Evolutionary conservation across 768 basidiomycete species (phyloP).

Genomic region (Suillus hirtellus): DNA sequence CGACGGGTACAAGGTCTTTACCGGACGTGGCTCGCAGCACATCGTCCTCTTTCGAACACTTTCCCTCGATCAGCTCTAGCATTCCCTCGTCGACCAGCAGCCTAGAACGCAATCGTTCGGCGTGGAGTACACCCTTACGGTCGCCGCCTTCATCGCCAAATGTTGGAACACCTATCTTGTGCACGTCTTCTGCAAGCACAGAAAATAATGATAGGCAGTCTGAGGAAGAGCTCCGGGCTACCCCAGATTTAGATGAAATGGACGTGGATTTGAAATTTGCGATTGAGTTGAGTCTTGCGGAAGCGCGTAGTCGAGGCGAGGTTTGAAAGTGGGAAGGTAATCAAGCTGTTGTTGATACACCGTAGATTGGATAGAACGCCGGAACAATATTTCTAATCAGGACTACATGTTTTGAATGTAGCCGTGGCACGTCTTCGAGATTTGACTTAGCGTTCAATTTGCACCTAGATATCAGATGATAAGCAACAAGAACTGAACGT

Average conservation of each 20-base stretch:
- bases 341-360: background rate
- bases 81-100: slow-evolving; percentile 23
- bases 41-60: slow-evolving; percentile 30
- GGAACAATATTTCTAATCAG: background rate
- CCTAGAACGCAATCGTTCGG: slow-evolving; percentile 27
- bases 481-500: too few relatives aligned
- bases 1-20: slow-evolving; percentile 15
- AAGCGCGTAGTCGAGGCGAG: slow-evolving; percentile 29
- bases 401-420: background rate
- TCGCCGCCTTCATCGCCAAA: slow-evolving; percentile 23
- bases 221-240: background rate
- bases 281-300: slow-evolving; percentile 70
- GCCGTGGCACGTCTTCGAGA: background rate
- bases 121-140: slow-evolving; percentile 42
- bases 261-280: slow-evolving; percentile 68
- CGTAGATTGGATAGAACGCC: background rate
- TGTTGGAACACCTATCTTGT: slow-evolving; percentile 13
- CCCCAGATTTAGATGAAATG: slow-evolving; percentile 36
- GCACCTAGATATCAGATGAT: too few relatives aligned
- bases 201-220: slow-evolving; percentile 9
- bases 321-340: background rate
- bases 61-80: slow-evolving; percentile 37
- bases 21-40: slow-evolving; percentile 7
- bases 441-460: background rate
- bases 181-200: slow-evolving; percentile 19